Base-by-base conservation (phyloP, 2,329 filamentous ascomycete genomes). In the Nemania sp. region DNA sequence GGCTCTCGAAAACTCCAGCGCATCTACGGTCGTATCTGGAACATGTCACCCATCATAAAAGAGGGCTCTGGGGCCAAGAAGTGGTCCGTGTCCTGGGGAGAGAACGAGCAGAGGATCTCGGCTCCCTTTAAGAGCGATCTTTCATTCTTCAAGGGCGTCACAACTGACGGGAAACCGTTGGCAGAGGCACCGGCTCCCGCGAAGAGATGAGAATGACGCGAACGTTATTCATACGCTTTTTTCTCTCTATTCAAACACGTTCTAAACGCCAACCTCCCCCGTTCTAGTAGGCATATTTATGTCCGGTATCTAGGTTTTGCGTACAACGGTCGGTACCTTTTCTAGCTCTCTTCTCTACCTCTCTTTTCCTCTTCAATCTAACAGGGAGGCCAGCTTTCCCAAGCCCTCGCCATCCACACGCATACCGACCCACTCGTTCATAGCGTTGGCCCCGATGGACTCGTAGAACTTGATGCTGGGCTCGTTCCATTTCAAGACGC, bases 401-500 rank as follows among this genome's bases (percentile, higher is more conserved):
- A 94, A 71, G 0, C 77, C 83, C 15, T 89, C 84, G 2, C 87
- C 84, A 60, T 92, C 89, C 1, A 92, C 87, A 35, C 90, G 83
- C 85, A 94, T 87, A 2, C 85, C 85, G 15, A 91, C 83, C 90
- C 90, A 94, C 60, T 90, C 88, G 62, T 80, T 78, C 87, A 88
- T 86, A 66, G 80, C 78, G 67, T 77, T 80, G 1, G 90, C 90
- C 1, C 91, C 90, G 54, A 88, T 83, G 60, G 80, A 82, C 75
- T 88, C 81, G 73, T 98, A 98, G 72, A 98, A 97, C 68, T 87
- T 81, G 78, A 98, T 90, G 74, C 90, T 93, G 7, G 91, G 90
- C 80, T 91, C 86, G 72, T 98, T 98, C 92, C 92, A 97, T 78
- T 91, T 94, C 69, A 97, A 77, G 64, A 97, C 95, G 66, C 83